Conservation (phyloP, 1,284 basidiomycete species). For the Pseudozyma pruni region DNA sequence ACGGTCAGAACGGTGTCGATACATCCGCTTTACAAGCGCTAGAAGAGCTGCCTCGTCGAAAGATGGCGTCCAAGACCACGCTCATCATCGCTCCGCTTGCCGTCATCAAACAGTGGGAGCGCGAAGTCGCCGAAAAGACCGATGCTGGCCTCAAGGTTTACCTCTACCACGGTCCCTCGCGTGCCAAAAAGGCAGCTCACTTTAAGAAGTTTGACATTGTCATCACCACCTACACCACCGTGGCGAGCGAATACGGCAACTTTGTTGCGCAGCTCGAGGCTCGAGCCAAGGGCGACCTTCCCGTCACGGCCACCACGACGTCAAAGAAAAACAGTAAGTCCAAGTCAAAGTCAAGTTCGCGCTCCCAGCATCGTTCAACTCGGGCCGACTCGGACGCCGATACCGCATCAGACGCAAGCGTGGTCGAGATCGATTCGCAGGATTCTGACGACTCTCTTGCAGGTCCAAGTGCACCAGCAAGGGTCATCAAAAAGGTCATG, state of each 20-base stretch:
- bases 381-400: slow-evolving; percentile 39
- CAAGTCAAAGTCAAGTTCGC: slow-evolving; percentile 13
- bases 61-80: slow-evolving; percentile 44
- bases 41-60: slow-evolving; percentile 20
- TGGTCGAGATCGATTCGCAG: slow-evolving; percentile 66
- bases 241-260: slow-evolving; percentile 52
- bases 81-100: slow-evolving; percentile 71
- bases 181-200: slow-evolving; percentile 46
- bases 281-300: slow-evolving; percentile 12
- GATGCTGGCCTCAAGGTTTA: slow-evolving; percentile 58
- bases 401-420: slow-evolving; percentile 7
- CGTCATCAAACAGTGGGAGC: slow-evolving; percentile 89
- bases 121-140: slow-evolving; percentile 83
- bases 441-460: slow-evolving; percentile 61
- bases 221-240: slow-evolving; percentile 64
- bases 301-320: slow-evolving; percentile 1
- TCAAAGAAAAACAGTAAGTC: slow-evolving; percentile 16
- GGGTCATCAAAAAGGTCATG: slow-evolving; percentile 68
- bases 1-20: slow-evolving; percentile 1
- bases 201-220: slow-evolving; percentile 59
- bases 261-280: slow-evolving; percentile 28
- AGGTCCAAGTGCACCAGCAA: slow-evolving; percentile 49
- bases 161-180: slow-evolving; percentile 60
- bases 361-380: slow-evolving; percentile 2
- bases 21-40: slow-evolving; percentile 2